phyloP scores from a whole-genome alignment of 306 rosid genomes.

The Mucuna pruriens region DNA sequence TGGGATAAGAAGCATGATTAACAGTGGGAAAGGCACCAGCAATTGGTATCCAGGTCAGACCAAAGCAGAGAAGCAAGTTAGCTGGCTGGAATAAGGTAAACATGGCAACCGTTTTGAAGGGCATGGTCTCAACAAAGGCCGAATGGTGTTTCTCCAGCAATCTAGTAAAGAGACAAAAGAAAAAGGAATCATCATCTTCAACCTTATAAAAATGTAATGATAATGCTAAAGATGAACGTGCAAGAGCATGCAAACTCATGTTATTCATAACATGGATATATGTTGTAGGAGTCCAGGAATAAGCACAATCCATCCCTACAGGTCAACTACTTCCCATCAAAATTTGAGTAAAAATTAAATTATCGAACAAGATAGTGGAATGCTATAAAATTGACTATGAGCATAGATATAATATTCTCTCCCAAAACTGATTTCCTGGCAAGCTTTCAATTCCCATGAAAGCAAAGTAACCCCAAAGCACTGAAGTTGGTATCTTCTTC shows the following conservation, averaged over 20 bases:
- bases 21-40: conserved; percentile 83
- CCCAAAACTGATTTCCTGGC: conserved; percentile 95
- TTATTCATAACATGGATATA: not conserved
- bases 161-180: conserved; percentile 54
- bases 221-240: not conserved
- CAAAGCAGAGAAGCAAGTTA: conserved; percentile 81
- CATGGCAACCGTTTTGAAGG: conserved; percentile 67
- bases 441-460: conserved; percentile 93
- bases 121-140: conserved; percentile 66
- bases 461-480: conserved; percentile 94
- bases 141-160: conserved; percentile 72
- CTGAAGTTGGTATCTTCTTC: conserved; percentile 84
- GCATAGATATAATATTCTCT: conserved; percentile 66
- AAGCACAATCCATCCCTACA: not conserved
- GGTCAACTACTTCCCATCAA: not conserved
- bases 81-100: conserved; percentile 79
- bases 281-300: not conserved
- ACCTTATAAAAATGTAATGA: conserved; percentile 15
- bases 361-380: not conserved
- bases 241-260: not conserved
- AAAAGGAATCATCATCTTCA: conserved; percentile 44
- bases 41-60: conserved; percentile 85
- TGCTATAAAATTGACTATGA: not conserved
- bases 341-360: not conserved
- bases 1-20: conserved; percentile 92